Conservation (phyloP, 768 basidiomycete genomes). For the Steccherinum ochraceum region DNA sequence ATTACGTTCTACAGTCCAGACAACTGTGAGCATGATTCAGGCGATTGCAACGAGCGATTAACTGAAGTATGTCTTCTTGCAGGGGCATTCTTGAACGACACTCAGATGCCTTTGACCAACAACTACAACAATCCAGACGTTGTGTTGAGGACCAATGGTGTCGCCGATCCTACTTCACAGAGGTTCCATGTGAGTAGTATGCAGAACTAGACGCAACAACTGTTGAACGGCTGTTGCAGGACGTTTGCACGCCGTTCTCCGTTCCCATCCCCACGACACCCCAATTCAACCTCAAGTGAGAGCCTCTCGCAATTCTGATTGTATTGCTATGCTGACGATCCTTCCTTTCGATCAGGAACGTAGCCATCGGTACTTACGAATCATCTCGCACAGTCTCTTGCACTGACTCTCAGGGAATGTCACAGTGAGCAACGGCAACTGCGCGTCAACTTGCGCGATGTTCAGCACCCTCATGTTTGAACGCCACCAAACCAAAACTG, state of each 20-base stretch:
- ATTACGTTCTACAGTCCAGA: conserved; percentile 41
- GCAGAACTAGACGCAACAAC: neutral
- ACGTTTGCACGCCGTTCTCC: conserved; percentile 25
- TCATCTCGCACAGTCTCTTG: neutral
- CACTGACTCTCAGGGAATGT: neutral
- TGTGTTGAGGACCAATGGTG: conserved; percentile 23
- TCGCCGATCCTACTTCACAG: conserved; percentile 23
- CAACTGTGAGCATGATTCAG: conserved; percentile 36
- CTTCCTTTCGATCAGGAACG: no score
- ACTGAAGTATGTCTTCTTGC: neutral
- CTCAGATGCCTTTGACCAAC: conserved; percentile 14
- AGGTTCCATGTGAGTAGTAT: conserved; percentile 23
- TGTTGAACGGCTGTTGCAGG: conserved; percentile 14
- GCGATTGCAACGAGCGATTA: neutral
- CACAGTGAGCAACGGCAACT: conserved; percentile 26
- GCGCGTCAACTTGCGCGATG: conserved; percentile 60
- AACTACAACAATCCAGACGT: conserved; percentile 27
- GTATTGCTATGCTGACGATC: no score
- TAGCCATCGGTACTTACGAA: conserved; percentile 22
- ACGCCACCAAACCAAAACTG: conserved; percentile 43
- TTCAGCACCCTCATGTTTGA: conserved; percentile 60
- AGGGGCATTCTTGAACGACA: conserved; percentile 28
- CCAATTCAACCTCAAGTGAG: conserved; percentile 38
- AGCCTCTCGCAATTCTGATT: neutral
- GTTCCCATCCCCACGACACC: conserved; percentile 36